These are phyloP conservation scores for Talaromyces sp. DNA, from an alignment of 2,329 filamentous ascomycete genomes.

Conservation along the genomic window DNA sequence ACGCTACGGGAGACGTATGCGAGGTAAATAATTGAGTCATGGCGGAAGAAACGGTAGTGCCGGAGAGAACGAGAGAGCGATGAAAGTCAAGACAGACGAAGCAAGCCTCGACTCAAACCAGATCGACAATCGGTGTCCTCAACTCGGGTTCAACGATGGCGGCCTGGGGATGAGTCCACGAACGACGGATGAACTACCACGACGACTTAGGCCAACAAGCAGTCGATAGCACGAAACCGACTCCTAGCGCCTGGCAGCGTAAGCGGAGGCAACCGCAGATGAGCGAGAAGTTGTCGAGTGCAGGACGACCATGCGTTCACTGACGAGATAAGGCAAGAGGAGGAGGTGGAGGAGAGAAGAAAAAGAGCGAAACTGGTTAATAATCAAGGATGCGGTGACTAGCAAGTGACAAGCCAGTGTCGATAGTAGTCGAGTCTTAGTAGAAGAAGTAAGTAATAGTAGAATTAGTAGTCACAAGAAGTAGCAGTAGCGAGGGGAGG, in stretches of 20 bases:
- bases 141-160: not conserved
- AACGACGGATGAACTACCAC: not conserved
- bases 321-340: not conserved
- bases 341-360: not conserved
- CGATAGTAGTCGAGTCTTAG: not conserved
- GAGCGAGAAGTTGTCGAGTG: not conserved
- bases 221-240: not conserved
- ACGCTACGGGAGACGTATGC: conserved; percentile 30
- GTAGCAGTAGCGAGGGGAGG: not conserved
- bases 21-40: conserved; percentile 41
- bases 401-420: not conserved
- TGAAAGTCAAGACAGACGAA: not conserved
- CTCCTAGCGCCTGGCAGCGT: not conserved
- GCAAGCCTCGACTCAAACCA: not conserved
- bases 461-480: not conserved
- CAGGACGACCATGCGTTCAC: not conserved
- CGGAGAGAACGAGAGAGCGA: not conserved
- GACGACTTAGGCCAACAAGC: not conserved
- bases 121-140: not conserved
- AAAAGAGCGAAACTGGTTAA: not conserved
- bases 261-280: not conserved
- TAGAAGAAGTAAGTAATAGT: not conserved
- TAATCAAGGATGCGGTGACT: not conserved
- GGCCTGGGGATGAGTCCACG: not conserved
- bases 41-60: conserved; percentile 11